These are phyloP conservation scores for Actinidia arguta DNA, from an alignment of 179 eudicot species.

Conservation along the genomic window DNA sequence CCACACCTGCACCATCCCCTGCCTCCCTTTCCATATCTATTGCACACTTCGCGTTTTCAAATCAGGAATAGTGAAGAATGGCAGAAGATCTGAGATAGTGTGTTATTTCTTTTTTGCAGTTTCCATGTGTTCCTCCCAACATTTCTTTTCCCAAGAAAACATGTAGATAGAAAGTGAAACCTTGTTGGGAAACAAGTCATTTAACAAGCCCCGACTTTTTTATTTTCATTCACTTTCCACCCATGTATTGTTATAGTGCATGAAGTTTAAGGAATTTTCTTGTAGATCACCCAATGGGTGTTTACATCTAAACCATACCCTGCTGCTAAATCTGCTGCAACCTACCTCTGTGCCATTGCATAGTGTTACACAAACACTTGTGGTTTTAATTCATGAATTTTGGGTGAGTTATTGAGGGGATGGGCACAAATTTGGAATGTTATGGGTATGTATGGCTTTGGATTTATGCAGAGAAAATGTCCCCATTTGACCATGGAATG, in stretches of 20 bases:
- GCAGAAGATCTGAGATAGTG: not conserved
- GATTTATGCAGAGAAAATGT: slow-evolving; percentile 16
- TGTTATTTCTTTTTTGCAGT: not conserved
- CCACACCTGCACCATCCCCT: not conserved
- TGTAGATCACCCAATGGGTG: slow-evolving; percentile 14
- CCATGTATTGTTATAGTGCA: not conserved
- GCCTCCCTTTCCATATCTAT: not conserved
- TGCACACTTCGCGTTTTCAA: not conserved
- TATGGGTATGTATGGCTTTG: not conserved
- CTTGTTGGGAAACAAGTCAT: slow-evolving; percentile 18
- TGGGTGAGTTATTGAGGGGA: not conserved
- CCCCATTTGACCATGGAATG: slow-evolving; percentile 4
- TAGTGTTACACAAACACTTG: not conserved
- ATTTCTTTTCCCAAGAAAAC: slow-evolving; percentile 1
- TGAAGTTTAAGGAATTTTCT: not conserved
- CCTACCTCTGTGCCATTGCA: not conserved
- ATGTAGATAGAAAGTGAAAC: slow-evolving; percentile 14
- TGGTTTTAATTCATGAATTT: not conserved
- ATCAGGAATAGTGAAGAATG: not conserved
- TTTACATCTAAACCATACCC: slow-evolving; percentile 18
- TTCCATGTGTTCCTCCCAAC: not conserved
- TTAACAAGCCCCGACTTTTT: not conserved
- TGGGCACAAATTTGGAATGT: slow-evolving; percentile 9
- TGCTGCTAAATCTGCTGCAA: slow-evolving; percentile 16
- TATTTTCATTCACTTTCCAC: no score